phyloP scores from a whole-genome alignment of 306 rosid species.

The Medicago truncatula region MtrunA17r5.0-ANR NC_053044.1:2438001-2438500 shows the following conservation, averaged over 20 bases:
- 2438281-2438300: background rate
- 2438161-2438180: conserved; percentile 17
- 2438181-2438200: conserved; percentile 3
- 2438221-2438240: background rate
- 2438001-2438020: background rate
- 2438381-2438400: conserved; percentile 51
- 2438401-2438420: conserved; percentile 84
- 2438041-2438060: conserved; percentile 18
- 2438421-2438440: conserved; percentile 91
- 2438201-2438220: conserved; percentile 20
- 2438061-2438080: background rate
- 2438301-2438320: conserved; percentile 53
- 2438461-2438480: conserved; percentile 88
- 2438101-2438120: too few relatives aligned
- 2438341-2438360: conserved; percentile 46
- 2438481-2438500: conserved; percentile 77
- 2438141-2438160: too few relatives aligned
- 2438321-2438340: conserved; percentile 57
- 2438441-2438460: conserved; percentile 87
- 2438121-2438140: too few relatives aligned
- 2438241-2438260: conserved; percentile 7
- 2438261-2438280: conserved; percentile 25
- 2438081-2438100: too few relatives aligned
- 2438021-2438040: background rate
- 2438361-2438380: conserved; percentile 40